phyloP scores from a whole-genome alignment of 345 rosid genomes.

The Arabis alpina region DNA sequence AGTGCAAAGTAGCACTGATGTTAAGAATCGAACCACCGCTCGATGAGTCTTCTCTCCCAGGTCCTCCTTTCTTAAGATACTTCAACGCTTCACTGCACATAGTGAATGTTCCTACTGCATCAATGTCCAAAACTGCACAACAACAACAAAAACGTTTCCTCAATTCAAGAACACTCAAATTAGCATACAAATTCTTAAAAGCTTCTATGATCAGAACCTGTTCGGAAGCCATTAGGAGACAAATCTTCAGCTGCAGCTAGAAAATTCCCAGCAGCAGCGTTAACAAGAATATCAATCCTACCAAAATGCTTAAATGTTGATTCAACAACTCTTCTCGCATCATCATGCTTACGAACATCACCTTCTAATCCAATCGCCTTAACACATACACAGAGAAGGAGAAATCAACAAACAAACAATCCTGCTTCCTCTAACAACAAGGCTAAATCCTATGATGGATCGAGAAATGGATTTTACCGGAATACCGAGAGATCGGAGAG shows the following conservation, averaged over 20 bases:
- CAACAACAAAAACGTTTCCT: neutral
- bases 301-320: slow-evolving; percentile 71
- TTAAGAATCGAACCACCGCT: slow-evolving; percentile 60
- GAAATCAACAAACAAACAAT: neutral
- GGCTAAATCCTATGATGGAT: neutral
- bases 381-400: neutral
- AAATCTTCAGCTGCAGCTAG: slow-evolving; percentile 77
- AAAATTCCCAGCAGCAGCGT: slow-evolving; percentile 87
- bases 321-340: slow-evolving; percentile 71
- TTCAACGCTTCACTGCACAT: slow-evolving; percentile 72
- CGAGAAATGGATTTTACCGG: slow-evolving; percentile 38
- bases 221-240: slow-evolving; percentile 80
- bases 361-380: slow-evolving; percentile 89
- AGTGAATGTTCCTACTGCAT: slow-evolving; percentile 77
- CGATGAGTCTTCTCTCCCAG: slow-evolving; percentile 49
- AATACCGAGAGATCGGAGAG: slow-evolving; percentile 67
- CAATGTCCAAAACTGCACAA: slow-evolving; percentile 75
- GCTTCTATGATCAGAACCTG: slow-evolving; percentile 50
- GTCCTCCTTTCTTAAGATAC: slow-evolving; percentile 76
- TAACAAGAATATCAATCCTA: slow-evolving; percentile 68
- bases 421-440: too few species aligned
- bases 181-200: neutral
- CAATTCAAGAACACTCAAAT: neutral
- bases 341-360: slow-evolving; percentile 79
- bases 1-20: slow-evolving; percentile 81